Evolutionary conservation across 176 grass and related monocot genomes (phyloP), one percentile per base, ranked within the genome.

Genomic region (Oryza longistaminata): DNA sequence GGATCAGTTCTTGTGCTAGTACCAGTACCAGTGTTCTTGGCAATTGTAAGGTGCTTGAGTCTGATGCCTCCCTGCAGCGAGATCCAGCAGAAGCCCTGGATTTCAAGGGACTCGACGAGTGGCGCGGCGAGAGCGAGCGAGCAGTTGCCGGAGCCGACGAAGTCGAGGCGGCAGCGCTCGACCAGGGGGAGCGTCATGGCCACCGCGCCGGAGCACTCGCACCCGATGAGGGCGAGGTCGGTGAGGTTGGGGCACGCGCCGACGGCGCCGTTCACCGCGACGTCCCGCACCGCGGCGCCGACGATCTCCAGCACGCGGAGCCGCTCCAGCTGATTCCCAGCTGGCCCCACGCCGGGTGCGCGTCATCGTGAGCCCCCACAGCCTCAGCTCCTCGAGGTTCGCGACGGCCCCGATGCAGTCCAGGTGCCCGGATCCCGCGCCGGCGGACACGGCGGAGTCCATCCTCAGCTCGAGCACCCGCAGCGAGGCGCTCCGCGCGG

Each of bases 11-110:
- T 2, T 46, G 15, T 11, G 46, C 1, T 2, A 21, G 15, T 84
- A 98, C 96, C 96, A 21, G 15, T 84, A 98, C 96, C 96, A 50
- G 71, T 77, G 88, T 83, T 95, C 83, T 94, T 94, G 31, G 91
- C 84, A 39, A 98, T 94, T 29, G 79, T 88, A 80, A 98, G 88
- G 19, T 48, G 81, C 17, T 68, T 90, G 6, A 98, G 77, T n/a
- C 50, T 11, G 71, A 87, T 78, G 64, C 88, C 88, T 3, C 83
- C 87, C 11, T 83, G 82, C 42, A 98, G 83, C n/a, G 78, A 67
- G 77, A 95, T 88, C 71, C 85, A 93, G 76, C 45, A 85, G 74
- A 98, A 95, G 2, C 96, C 96, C 86, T 98, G 93, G 33, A 94
- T 73, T 78, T 94, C 85, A 1, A 98, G 83, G 37, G 75, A 79